phyloP scores from a whole-genome alignment of 2,329 filamentous ascomycete species.

The Chrysosporium keratinophilum region DNA sequence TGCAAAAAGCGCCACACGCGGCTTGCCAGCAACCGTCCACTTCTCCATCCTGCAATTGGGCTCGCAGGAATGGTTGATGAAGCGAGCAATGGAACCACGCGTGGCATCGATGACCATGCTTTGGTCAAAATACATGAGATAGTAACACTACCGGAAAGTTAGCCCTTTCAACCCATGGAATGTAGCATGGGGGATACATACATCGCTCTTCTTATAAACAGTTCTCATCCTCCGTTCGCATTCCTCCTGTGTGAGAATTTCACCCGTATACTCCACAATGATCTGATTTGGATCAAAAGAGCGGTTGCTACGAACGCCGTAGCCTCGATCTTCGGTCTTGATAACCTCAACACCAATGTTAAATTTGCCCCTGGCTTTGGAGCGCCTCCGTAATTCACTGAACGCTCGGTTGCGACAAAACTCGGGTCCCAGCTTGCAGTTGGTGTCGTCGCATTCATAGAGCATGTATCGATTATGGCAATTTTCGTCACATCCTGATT shows the following conservation, averaged over 20 bases:
- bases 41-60: slow-evolving; percentile 98
- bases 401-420: slow-evolving; percentile 81
- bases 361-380: slow-evolving; percentile 70
- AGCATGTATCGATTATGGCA: slow-evolving; percentile 96
- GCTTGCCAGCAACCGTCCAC: slow-evolving; percentile 88
- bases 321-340: slow-evolving; percentile 78
- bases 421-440: slow-evolving; percentile 68
- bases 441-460: slow-evolving; percentile 86
- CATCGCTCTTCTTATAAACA: slow-evolving; percentile 85
- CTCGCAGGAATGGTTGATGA: slow-evolving; percentile 94
- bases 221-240: slow-evolving; percentile 90
- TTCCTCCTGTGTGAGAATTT: slow-evolving; percentile 92
- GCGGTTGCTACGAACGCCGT: slow-evolving; percentile 82
- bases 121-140: slow-evolving; percentile 96
- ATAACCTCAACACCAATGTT: slow-evolving; percentile 91
- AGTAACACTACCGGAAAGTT: slow-evolving; percentile 62
- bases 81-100: slow-evolving; percentile 87
- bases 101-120: slow-evolving; percentile 98
- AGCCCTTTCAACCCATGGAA: not conserved
- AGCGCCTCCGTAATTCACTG: slow-evolving; percentile 62
- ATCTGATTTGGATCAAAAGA: slow-evolving; percentile 83
- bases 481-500: slow-evolving; percentile 73
- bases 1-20: slow-evolving; percentile 92
- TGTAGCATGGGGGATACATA: slow-evolving; percentile 36
- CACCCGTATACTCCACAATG: slow-evolving; percentile 95